phyloP scores from a whole-genome alignment of 495 filamentous ascomycete species.

The Parmelia sp. region DNA sequence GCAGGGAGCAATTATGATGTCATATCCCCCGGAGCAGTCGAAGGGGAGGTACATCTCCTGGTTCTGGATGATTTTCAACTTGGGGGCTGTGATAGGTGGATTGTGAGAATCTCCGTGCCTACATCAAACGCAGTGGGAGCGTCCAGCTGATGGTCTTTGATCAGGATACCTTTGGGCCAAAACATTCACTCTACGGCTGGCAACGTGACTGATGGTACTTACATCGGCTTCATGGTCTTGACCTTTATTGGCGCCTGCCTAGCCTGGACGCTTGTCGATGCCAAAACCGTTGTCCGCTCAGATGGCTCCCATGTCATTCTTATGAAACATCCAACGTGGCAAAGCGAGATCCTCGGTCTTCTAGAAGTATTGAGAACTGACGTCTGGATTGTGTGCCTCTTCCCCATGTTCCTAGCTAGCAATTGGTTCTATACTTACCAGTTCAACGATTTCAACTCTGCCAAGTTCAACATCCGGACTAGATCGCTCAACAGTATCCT shows the following conservation, averaged over 20 bases:
- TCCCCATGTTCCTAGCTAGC: slow-evolving; percentile 54
- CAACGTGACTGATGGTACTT: slow-evolving; percentile 44
- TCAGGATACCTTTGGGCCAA: slow-evolving; percentile 49
- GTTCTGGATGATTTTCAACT: slow-evolving; percentile 51
- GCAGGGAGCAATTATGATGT: slow-evolving; percentile 51
- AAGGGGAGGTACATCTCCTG: slow-evolving; percentile 47
- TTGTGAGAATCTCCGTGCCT: slow-evolving; percentile 33
- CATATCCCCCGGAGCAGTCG: slow-evolving; percentile 41
- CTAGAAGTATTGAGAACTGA: slow-evolving; percentile 37
- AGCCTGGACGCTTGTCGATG: slow-evolving; percentile 50
- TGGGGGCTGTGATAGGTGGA: slow-evolving; percentile 45
- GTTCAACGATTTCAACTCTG: slow-evolving; percentile 47
- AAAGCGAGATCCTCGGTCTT: slow-evolving; percentile 39
- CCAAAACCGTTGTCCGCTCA: slow-evolving; percentile 60
- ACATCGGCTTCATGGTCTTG: slow-evolving; percentile 47
- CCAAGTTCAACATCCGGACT: slow-evolving; percentile 44
- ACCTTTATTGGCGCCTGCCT: slow-evolving; percentile 52
- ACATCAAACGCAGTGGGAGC: neutral
- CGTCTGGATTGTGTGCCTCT: slow-evolving; percentile 39
- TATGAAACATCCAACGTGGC: slow-evolving; percentile 76
- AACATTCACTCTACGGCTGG: slow-evolving; percentile 37
- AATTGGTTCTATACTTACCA: slow-evolving; percentile 78
- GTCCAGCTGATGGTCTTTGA: neutral
- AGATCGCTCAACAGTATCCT: slow-evolving; percentile 44
- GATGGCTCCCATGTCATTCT: slow-evolving; percentile 73